phyloP scores from a whole-genome alignment of 495 filamentous ascomycete genomes.

The Penicillium soppii region DNA sequence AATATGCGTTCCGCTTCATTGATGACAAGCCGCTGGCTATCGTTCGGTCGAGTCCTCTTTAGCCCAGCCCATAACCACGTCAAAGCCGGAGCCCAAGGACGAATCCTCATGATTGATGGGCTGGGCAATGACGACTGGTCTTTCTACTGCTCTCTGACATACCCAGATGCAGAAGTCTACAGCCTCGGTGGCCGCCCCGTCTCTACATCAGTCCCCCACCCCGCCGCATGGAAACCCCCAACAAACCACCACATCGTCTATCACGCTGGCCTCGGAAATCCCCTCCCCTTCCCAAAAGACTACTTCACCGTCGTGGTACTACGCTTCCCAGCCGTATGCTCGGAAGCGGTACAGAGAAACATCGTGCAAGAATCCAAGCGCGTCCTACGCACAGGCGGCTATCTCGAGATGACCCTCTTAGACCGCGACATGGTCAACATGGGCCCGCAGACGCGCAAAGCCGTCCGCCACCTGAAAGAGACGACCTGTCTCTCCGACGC shows the following conservation, averaged over 20 bases:
- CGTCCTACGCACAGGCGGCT: conserved; percentile 86
- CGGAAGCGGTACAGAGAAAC: conserved; percentile 73
- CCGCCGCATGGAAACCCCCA: conserved; percentile 57
- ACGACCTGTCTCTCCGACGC: conserved; percentile 63
- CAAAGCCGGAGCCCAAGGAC: conserved; percentile 55
- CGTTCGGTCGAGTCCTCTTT: conserved; percentile 92
- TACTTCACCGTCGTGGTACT: conserved; percentile 86
- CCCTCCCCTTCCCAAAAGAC: conserved; percentile 83
- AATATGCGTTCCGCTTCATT: conserved; percentile 81
- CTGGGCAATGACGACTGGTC: conserved; percentile 95
- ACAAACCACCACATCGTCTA: conserved; percentile 85
- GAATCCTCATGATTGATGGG: conserved; percentile 87
- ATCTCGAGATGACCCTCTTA: conserved; percentile 81
- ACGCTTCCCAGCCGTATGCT: conserved; percentile 77
- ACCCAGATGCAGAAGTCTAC: conserved; percentile 82
- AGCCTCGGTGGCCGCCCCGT: conserved; percentile 51
- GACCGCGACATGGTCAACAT: conserved; percentile 88
- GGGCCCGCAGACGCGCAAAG: conserved; percentile 71
- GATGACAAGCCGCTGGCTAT: conserved; percentile 83
- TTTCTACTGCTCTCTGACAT: conserved; percentile 92
- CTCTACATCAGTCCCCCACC: conserved; percentile 33
- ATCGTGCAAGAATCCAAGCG: conserved; percentile 86
- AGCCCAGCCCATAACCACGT: conserved; percentile 85
- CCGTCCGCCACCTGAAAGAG: conserved; percentile 76
- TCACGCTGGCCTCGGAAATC: conserved; percentile 61